phyloP scores from a whole-genome alignment of 495 filamentous ascomycete genomes.

The Aspergillus asperescens region DNA sequence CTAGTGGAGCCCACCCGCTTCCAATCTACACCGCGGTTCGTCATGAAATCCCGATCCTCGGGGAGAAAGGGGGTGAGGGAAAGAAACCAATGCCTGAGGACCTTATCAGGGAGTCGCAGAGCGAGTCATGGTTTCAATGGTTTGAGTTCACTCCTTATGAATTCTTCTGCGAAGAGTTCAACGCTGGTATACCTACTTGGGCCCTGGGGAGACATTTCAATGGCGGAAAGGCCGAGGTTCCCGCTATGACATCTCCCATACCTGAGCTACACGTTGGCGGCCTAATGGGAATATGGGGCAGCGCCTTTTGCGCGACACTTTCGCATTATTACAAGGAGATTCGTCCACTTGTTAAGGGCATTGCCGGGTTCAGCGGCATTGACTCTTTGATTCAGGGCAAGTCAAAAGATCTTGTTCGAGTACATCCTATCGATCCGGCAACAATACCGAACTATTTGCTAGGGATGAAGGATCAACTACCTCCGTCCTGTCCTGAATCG shows the following conservation, averaged over 20 bases:
- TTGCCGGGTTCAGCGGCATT: slow-evolving; percentile 70
- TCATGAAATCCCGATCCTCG: slow-evolving; percentile 79
- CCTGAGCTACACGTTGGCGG: slow-evolving; percentile 78
- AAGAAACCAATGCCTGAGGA: slow-evolving; percentile 40
- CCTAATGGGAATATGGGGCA: slow-evolving; percentile 89
- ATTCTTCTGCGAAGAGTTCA: slow-evolving; percentile 88
- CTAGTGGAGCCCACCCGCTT: slow-evolving; percentile 72
- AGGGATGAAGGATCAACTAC: slow-evolving; percentile 70
- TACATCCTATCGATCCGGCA: slow-evolving; percentile 90
- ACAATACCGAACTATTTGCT: slow-evolving; percentile 80
- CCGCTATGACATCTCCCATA: slow-evolving; percentile 54
- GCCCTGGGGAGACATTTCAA: slow-evolving; percentile 79
- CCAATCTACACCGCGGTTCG: slow-evolving; percentile 94
- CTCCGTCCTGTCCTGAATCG: slow-evolving; percentile 65
- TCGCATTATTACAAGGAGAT: slow-evolving; percentile 95
- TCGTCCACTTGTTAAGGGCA: slow-evolving; percentile 65
- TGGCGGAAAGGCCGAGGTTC: slow-evolving; percentile 56
- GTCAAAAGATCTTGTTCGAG: slow-evolving; percentile 74
- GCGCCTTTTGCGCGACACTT: slow-evolving; percentile 90
- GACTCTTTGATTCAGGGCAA: slow-evolving; percentile 81
- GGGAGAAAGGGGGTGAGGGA: slow-evolving; percentile 23
- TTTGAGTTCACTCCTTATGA: slow-evolving; percentile 96
- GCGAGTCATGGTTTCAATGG: slow-evolving; percentile 94
- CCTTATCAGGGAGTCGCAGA: slow-evolving; percentile 57
- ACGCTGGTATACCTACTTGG: slow-evolving; percentile 92